These are phyloP conservation scores for Kazachstania viticola DNA, from an alignment of 805 yeast species.

Conservation along the genomic window DNA sequence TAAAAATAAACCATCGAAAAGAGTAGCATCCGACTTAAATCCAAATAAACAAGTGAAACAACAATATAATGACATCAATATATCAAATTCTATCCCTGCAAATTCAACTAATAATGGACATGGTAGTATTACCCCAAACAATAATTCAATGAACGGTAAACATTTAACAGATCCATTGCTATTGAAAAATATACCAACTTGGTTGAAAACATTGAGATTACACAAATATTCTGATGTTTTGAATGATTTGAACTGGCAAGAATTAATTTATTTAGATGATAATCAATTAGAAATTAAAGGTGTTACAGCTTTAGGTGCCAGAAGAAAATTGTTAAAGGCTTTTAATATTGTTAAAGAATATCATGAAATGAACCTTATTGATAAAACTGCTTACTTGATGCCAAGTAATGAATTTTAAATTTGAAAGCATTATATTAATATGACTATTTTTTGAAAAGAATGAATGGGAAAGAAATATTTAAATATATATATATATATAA, in stretches of 20 bases:
- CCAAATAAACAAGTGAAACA: neutral
- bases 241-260: conserved; percentile 65
- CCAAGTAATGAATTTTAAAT: too few relatives aligned
- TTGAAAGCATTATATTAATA: neutral
- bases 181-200: conserved; percentile 72
- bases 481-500: too few relatives aligned
- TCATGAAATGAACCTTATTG: conserved; percentile 31
- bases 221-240: conserved; percentile 90
- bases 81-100: neutral
- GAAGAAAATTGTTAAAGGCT: conserved; percentile 86
- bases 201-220: conserved; percentile 81
- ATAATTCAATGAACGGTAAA: conserved; percentile 33
- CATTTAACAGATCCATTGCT: conserved; percentile 42
- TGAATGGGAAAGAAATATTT: neutral
- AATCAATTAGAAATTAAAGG: conserved; percentile 64
- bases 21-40: neutral
- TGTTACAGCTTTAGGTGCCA: conserved; percentile 89
- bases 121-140: conserved; percentile 1
- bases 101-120: neutral
- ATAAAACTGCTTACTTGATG: conserved; percentile 13
- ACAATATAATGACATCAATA: neutral
- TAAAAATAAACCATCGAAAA: neutral
- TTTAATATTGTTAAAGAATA: conserved; percentile 68
- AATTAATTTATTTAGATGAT: conserved; percentile 62
- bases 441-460: neutral